Percentiles rank a stretch among this genome's conserved stretches.
Evolutionary conservation across 306 rosid species (phyloP).

Genomic region (Aeschynomene evenia): DNA sequence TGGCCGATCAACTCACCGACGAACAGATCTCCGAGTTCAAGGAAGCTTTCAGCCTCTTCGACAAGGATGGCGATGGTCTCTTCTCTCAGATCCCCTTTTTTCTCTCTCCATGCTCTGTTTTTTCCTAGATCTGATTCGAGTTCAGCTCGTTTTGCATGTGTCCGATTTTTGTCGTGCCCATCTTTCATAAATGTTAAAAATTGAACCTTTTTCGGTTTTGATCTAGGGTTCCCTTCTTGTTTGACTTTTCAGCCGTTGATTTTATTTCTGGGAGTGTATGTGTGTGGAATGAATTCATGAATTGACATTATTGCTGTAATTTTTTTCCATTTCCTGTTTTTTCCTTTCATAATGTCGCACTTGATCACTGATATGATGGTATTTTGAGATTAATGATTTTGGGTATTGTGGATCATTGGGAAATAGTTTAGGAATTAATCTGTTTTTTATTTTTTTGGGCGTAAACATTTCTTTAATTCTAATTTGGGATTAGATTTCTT

Average conservation of each 20-base stretch:
- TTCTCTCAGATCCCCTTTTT: constrained; percentile 43
- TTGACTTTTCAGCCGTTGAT: constrained; percentile 23
- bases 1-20: constrained; percentile 87
- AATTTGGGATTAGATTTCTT: not conserved
- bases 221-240: constrained; percentile 32
- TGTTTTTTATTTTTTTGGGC: not conserved
- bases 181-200: not conserved
- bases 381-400: not conserved
- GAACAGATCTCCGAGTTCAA: constrained; percentile 87
- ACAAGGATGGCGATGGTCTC: constrained; percentile 86
- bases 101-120: not conserved
- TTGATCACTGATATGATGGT: constrained; percentile 3
- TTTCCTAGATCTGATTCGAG: constrained; percentile 32
- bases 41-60: constrained; percentile 85
- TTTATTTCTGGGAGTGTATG: not conserved
- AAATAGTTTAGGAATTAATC: not conserved
- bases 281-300: not conserved
- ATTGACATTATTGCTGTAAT: not conserved
- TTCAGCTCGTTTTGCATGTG: not conserved
- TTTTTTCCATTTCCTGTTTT: not conserved
- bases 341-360: not conserved
- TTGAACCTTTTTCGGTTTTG: constrained; percentile 20
- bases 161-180: not conserved
- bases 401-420: constrained; percentile 18
- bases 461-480: not conserved